These are phyloP conservation scores for Beauveria australis DNA, from an alignment of 2,329 filamentous ascomycete genomes.

Conservation along the genomic window DNA sequence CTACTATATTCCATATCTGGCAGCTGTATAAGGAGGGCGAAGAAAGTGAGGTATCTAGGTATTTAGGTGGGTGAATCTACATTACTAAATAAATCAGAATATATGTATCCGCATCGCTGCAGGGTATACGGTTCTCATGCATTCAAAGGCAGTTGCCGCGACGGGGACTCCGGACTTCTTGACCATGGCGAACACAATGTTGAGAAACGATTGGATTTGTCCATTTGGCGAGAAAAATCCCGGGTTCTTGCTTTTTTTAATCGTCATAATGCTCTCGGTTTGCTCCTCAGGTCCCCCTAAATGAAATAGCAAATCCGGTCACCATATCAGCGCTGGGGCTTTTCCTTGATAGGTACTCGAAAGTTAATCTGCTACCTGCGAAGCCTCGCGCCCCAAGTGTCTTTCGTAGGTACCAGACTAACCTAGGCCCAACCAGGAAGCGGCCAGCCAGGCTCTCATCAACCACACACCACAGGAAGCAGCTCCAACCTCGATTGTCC, in stretches of 20 bases:
- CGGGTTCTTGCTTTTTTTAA: neutral
- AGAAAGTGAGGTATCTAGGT: neutral
- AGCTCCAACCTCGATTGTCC: slow-evolving; percentile 4
- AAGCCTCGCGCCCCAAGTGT: neutral
- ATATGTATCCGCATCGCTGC: neutral
- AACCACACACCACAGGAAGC: neutral
- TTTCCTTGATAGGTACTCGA: no score
- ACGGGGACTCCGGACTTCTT: neutral
- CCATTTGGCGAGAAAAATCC: neutral
- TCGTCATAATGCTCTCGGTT: neutral
- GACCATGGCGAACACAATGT: neutral
- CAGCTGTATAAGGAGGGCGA: no score
- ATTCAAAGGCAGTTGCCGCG: neutral
- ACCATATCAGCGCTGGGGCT: neutral
- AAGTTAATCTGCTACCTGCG: no score
- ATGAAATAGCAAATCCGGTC: neutral
- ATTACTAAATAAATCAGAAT: no score
- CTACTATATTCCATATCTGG: no score
- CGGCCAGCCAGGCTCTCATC: neutral
- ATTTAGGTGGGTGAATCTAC: no score
- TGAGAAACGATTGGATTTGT: neutral
- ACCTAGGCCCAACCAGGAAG: neutral
- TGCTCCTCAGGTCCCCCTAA: neutral
- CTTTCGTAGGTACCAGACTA: neutral
- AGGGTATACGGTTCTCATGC: neutral